These are phyloP conservation scores for Trichoderma harzianum DNA, from an alignment of 2,329 filamentous ascomycete genomes.

Conservation along the genomic window DNA sequence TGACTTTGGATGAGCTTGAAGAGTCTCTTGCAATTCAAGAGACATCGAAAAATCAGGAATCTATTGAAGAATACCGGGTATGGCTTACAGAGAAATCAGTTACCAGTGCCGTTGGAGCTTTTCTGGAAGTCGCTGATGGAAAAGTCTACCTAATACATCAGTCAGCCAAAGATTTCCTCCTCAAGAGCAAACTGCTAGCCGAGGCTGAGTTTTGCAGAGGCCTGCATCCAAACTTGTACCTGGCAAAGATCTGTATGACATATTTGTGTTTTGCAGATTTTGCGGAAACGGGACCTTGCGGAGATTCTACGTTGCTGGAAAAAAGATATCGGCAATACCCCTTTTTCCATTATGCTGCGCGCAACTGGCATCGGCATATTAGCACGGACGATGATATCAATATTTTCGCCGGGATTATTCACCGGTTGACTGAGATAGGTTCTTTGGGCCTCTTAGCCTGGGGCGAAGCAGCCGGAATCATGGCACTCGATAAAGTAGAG, in stretches of 20 bases:
- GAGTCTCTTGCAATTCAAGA: not conserved
- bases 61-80: not conserved
- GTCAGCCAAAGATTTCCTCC: not conserved
- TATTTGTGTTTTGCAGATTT: not conserved
- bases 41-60: not conserved
- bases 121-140: not conserved
- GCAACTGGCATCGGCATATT: not conserved
- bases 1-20: not conserved
- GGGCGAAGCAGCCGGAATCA: not conserved
- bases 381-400: not conserved
- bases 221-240: not conserved
- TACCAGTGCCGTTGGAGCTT: not conserved
- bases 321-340: not conserved
- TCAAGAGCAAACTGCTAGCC: not conserved
- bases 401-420: fast-evolving
- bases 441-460: not conserved
- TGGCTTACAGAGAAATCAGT: not conserved
- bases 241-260: not conserved
- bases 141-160: not conserved
- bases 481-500: not conserved
- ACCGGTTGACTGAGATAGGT: not conserved
- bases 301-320: not conserved
- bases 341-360: not conserved
- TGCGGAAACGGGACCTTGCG: not conserved
- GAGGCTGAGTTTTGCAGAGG: not conserved